Evolutionary conservation across 2,329 filamentous ascomycete species (phyloP).

Genomic region (Cadophora malorum): DNA sequence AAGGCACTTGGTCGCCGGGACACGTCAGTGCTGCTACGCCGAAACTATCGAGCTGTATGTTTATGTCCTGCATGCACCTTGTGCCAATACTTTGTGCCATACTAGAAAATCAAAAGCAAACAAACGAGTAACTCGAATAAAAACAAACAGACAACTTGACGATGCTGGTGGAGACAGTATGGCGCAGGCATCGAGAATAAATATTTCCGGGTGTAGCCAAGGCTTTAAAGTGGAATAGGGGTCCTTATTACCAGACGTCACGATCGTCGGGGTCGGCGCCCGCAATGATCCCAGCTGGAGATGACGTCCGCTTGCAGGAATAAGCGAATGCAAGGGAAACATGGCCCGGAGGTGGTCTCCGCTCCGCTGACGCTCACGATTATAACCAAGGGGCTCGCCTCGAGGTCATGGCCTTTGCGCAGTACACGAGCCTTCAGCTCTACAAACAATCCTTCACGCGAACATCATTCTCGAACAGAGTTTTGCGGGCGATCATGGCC

Average conservation of each 20-base stretch:
- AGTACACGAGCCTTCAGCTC: background rate
- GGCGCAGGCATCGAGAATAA: background rate
- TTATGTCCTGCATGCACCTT: background rate
- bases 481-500: background rate
- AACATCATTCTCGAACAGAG: background rate
- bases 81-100: background rate
- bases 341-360: background rate
- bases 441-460: background rate
- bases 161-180: background rate
- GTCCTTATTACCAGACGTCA: background rate
- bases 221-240: background rate
- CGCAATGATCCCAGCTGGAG: no score
- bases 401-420: background rate
- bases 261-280: background rate
- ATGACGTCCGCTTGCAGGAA: background rate
- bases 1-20: background rate
- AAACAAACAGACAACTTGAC: background rate
- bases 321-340: constrained; percentile 4
- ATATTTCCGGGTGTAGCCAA: background rate
- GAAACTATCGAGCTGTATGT: background rate
- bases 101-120: no score
- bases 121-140: background rate
- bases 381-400: background rate
- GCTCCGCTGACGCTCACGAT: background rate
- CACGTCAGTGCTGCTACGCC: background rate